Base-by-base conservation (phyloP, 2,329 filamentous ascomycete species). In the Gaeumannomyces tritici region DNA sequence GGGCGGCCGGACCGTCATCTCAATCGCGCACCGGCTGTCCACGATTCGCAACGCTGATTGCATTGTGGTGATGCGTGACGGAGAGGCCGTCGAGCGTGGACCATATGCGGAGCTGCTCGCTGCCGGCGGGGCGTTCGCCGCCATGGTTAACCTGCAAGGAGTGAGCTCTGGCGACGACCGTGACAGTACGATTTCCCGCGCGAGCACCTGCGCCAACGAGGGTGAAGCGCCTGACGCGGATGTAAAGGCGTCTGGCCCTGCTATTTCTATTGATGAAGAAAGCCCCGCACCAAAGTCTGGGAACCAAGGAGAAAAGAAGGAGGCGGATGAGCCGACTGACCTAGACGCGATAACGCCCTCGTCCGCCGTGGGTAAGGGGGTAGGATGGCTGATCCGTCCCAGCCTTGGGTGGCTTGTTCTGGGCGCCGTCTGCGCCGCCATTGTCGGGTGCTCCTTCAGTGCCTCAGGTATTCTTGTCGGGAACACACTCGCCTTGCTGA, bases 381-480 rank as follows among this genome's bases (percentile, higher is more conserved):
- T 70, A 2, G 62, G 60, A 6, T 64, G 64, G 7, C 62, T 72
- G 6, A 35, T 69, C 27, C 67, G 69, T 3, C 70, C 71, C 0
- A 84, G 80, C 64, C 62, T 71, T 2, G 59, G 61, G 33, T 73
- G 69, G 68, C 58, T 85, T 0, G 61, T 79, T 1, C 57, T 82
- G 11, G 83, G 80, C 0, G 73, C 85, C 15, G 71, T 82, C 11
- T 79, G 77, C 6, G 76, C 83, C 0, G 71, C 76, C 57, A 72
- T 86, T 51, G 82, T 86, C 5, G 84, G 83, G 9, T 79, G 78
- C 15, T 80, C 83, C 1, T 87, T 83, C 69, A 81, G 81, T 24
- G 83, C 77, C 0, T 79, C 81, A 59, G 84, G 81, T 24, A 73
- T 85, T 6, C 81, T 88, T 55, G 86, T 88, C 63, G 85, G 84